phyloP scores from a whole-genome alignment of 2,329 filamentous ascomycete species.

The Tolypocladium cylindrosporum region DNA sequence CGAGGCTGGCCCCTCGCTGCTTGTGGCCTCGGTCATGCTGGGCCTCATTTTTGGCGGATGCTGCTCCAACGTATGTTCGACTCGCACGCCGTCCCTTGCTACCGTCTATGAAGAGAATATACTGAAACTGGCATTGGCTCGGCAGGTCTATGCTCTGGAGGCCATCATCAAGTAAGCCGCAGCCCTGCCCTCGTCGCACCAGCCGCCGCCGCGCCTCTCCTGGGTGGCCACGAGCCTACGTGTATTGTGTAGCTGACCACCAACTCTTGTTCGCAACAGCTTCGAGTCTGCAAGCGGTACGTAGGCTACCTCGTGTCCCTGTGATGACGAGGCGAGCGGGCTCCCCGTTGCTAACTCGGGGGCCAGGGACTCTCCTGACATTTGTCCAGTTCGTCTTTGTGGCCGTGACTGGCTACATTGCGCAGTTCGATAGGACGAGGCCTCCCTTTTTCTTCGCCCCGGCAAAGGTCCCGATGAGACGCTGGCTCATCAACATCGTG shows the following conservation, averaged over 20 bases:
- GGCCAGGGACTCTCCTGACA: slow-evolving; percentile 67
- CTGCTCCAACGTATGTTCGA: slow-evolving; percentile 68
- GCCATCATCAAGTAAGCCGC: slow-evolving; percentile 77
- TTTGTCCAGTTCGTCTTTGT: slow-evolving; percentile 87
- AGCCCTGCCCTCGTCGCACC: neutral
- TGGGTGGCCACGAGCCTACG: neutral
- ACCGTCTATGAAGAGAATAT: neutral
- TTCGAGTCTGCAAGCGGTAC: slow-evolving; percentile 76
- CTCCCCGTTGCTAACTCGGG: slow-evolving; percentile 1
- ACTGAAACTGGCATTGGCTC: slow-evolving; percentile 8
- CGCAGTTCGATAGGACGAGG: slow-evolving; percentile 58
- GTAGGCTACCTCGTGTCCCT: slow-evolving; percentile 1
- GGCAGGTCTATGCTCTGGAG: slow-evolving; percentile 87
- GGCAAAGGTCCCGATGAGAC: slow-evolving; percentile 70
- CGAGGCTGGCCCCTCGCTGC: slow-evolving; percentile 19
- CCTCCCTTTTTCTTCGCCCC: slow-evolving; percentile 64
- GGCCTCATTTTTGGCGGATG: slow-evolving; percentile 90
- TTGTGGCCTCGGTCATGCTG: slow-evolving; percentile 59
- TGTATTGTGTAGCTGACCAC: slow-evolving; percentile 1
- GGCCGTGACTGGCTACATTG: slow-evolving; percentile 65
- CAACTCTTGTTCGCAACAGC: slow-evolving; percentile 32
- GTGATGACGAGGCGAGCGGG: neutral
- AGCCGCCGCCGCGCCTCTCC: neutral
- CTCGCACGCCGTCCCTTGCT: neutral
- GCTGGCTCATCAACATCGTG: slow-evolving; percentile 81